Base-by-base conservation (phyloP, 306 rosid species). In the Cicer judaicum region DNA sequence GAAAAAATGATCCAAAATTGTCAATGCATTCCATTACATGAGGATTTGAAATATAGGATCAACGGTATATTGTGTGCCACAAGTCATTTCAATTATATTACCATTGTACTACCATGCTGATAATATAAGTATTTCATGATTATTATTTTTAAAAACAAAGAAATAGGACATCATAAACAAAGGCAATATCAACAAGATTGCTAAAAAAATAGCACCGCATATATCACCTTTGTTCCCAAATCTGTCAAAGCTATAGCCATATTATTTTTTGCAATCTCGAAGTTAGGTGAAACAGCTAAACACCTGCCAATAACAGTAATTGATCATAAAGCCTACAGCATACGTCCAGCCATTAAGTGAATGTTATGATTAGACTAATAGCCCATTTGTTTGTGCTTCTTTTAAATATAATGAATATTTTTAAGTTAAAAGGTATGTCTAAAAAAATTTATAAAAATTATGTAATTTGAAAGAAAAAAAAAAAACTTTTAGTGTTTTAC, bases 241-340 rank as follows among this genome's bases (percentile, higher is more conserved):
- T 95, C 99, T 53, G 99, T 95, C 91, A 92, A 88, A 72, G 99
- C 99, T 82, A 95, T 95, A 73, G 99, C 97, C 99, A 95, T 95
- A 80, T 95, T 95, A 75, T 95, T 95, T 84, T 95, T 95, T 56
- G 99, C 99, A 86, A 95, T 95, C 85, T 95, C 99, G 49, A 95
- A 95, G 86, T 95, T 95, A 19, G 99, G 99, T 64, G 97, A 92
- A 81, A 95, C 99, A 59, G 99, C 84, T 78, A 95, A 85, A 82
- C 99, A 95, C 89, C 99, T 94, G 90, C 65, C 75, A 74, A 85
- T 43, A 74, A 81, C 64, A 77, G 63, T 49, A 79, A 66, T 34
- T 52, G 78, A 61, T 46, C 63, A 84, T 40, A 48, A 2, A 61
- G 16, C 47, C 66, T 15, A 64, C 70, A 64, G 11, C 50, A 53